phyloP scores from a whole-genome alignment of 805 yeast genomes.

The Pichia insulana region DNA sequence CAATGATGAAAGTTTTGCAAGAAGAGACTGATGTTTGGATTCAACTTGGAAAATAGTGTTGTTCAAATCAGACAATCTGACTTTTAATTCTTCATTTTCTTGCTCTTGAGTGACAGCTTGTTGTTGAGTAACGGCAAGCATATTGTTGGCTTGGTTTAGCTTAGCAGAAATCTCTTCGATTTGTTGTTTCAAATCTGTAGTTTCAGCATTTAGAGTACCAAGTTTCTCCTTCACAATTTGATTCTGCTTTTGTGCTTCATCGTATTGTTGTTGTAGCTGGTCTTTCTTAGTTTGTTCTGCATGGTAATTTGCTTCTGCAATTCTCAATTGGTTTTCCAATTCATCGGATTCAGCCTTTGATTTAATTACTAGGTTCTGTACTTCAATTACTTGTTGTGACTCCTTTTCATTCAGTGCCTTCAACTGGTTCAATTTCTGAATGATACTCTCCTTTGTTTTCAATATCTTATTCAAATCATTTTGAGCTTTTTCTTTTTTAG shows the following conservation, averaged over 20 bases:
- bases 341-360: constrained; percentile 62
- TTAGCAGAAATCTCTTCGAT: constrained; percentile 44
- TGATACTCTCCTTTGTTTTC: constrained; percentile 61
- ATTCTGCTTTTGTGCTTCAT: constrained; percentile 62
- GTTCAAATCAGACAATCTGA: constrained; percentile 18
- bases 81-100: constrained; percentile 31
- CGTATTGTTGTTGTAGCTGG: constrained; percentile 49
- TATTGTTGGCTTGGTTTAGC: constrained; percentile 51
- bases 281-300: constrained; percentile 58
- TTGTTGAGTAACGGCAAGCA: constrained; percentile 55
- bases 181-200: constrained; percentile 48
- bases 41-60: constrained; percentile 23
- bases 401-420: constrained; percentile 71
- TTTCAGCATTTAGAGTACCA: constrained; percentile 57
- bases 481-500: constrained; percentile 66
- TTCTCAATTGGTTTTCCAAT: constrained; percentile 60
- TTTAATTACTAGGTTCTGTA: constrained; percentile 51
- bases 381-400: constrained; percentile 62
- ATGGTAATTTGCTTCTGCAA: constrained; percentile 71
- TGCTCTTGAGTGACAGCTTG: constrained; percentile 57
- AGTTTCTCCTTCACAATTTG: constrained; percentile 59
- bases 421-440: constrained; percentile 56
- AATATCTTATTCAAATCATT: constrained; percentile 65
- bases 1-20: constrained; percentile 16
- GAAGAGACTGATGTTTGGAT: constrained; percentile 18